phyloP scores from a whole-genome alignment of 2,329 filamentous ascomycete species.

The Fusarium sp. region DNA sequence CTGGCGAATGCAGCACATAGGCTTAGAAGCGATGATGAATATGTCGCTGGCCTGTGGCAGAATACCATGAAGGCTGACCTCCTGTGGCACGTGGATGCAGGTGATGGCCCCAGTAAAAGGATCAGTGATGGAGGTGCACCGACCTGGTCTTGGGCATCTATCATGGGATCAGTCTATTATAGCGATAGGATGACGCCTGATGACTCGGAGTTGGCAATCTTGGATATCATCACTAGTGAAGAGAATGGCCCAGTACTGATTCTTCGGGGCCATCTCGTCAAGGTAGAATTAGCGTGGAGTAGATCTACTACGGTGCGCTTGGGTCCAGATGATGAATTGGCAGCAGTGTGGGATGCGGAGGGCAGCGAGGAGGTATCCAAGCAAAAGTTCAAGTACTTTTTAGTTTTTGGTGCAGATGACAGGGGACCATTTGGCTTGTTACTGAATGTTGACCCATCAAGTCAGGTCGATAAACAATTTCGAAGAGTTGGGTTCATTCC shows the following conservation, averaged over 20 bases:
- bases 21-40: conserved; percentile 3
- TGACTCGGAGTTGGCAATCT: neutral
- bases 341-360: neutral
- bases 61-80: neutral
- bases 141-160: conserved; percentile 19
- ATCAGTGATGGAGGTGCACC: neutral
- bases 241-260: neutral
- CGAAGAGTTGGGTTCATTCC: neutral
- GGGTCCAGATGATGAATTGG: neutral
- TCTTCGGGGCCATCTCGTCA: neutral
- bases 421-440: conserved; percentile 1
- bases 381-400: neutral
- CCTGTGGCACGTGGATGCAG: conserved; percentile 1
- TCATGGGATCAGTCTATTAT: neutral
- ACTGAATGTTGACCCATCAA: neutral
- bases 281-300: neutral
- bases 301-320: neutral
- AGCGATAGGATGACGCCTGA: neutral
- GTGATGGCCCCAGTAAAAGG: neutral
- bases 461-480: neutral
- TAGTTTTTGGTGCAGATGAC: neutral
- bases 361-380: accelerated
- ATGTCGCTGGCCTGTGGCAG: conserved; percentile 8
- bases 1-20: neutral
- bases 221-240: neutral